Evolutionary conservation across 352 stramenopile genomes (phyloP).

Genomic region (Thraustotheca clavata): DNA sequence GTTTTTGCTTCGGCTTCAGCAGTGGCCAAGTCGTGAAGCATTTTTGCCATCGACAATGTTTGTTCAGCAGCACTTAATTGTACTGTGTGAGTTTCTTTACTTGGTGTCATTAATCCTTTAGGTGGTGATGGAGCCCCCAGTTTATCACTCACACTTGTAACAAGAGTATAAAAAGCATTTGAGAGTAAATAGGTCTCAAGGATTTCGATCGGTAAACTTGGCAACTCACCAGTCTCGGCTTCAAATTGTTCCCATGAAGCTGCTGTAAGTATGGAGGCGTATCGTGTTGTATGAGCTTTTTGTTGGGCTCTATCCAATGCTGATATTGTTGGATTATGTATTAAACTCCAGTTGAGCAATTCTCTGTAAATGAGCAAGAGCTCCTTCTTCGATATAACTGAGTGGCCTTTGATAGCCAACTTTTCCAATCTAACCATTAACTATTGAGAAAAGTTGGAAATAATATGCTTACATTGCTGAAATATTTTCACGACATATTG

Average conservation of each 20-base stretch:
- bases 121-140: slow-evolving; percentile 21
- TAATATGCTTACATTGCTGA: not conserved
- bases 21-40: slow-evolving; percentile 61
- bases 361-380: slow-evolving; percentile 14
- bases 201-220: not conserved
- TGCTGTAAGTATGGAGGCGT: slow-evolving; percentile 8
- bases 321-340: not conserved
- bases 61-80: slow-evolving; percentile 54
- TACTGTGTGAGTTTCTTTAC: slow-evolving; percentile 31
- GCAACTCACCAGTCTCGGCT: not conserved
- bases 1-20: slow-evolving; percentile 54
- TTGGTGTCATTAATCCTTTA: slow-evolving; percentile 32
- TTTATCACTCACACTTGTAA: slow-evolving; percentile 21
- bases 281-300: slow-evolving; percentile 15
- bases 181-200: slow-evolving; percentile 17
- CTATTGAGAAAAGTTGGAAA: not conserved
- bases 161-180: slow-evolving; percentile 12
- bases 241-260: slow-evolving; percentile 8
- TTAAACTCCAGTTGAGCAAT: slow-evolving; percentile 12
- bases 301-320: not conserved
- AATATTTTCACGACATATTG: not conserved
- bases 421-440: slow-evolving; percentile 7
- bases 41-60: slow-evolving; percentile 63
- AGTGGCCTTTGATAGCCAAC: not conserved
- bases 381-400: slow-evolving; percentile 5